phyloP scores from a whole-genome alignment of 2,329 filamentous ascomycete genomes.

The Hypoxylon rubiginosum region DNA sequence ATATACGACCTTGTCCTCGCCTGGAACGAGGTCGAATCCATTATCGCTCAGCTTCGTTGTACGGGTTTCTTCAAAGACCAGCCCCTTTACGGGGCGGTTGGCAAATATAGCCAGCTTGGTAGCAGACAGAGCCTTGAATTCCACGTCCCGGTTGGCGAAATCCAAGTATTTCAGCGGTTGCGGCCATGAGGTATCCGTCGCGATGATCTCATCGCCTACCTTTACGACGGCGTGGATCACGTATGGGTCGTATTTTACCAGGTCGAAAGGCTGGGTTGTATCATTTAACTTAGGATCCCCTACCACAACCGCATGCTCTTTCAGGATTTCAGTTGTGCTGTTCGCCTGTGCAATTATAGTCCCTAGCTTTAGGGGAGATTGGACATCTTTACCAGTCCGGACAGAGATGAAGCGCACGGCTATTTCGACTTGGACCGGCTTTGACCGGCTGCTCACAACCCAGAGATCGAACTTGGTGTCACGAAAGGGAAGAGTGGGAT shows the following conservation, averaged over 20 bases:
- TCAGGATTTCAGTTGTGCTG: constrained; percentile 56
- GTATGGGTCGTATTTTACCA: constrained; percentile 58
- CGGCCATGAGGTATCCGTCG: constrained; percentile 69
- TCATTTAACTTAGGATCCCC: constrained; percentile 34
- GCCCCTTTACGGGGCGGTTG: constrained; percentile 67
- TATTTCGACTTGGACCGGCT: constrained; percentile 48
- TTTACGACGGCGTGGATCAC: constrained; percentile 62
- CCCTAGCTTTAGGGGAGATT: constrained; percentile 41
- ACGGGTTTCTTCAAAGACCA: constrained; percentile 65
- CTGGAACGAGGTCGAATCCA: constrained; percentile 69
- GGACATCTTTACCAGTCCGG: constrained; percentile 55
- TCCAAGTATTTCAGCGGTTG: constrained; percentile 73
- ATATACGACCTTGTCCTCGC: constrained; percentile 50
- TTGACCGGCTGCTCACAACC: constrained; percentile 54
- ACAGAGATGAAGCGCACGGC: constrained; percentile 59
- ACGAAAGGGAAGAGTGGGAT: constrained; percentile 55
- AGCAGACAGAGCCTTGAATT: constrained; percentile 47
- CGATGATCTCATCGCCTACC: constrained; percentile 56
- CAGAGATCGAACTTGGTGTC: constrained; percentile 60
- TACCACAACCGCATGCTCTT: constrained; percentile 50
- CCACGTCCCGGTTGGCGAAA: constrained; percentile 60
- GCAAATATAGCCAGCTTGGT: constrained; percentile 52
- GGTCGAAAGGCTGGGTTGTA: constrained; percentile 48
- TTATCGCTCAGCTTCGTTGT: constrained; percentile 67
- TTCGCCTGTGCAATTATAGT: constrained; percentile 52